These are phyloP conservation scores for Umbellularia californica DNA, from an alignment of 164 flowering plant genomes.

Conservation along the genomic window DNA sequence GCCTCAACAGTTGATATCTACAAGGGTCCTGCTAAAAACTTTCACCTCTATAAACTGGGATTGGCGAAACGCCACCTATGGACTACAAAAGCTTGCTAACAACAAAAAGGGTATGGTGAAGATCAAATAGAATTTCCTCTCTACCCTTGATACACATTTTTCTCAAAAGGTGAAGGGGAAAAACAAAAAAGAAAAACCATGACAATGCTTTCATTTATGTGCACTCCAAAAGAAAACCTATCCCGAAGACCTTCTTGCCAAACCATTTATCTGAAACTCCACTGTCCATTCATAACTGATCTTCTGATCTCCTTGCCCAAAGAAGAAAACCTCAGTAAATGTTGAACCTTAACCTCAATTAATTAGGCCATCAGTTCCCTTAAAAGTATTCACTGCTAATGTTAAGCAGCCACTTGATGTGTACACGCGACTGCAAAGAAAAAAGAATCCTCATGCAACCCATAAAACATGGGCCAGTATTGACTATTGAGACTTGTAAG, in stretches of 20 bases:
- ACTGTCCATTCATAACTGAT: conserved; percentile 12
- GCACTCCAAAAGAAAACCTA: conserved; percentile 13
- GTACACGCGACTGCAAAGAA: background rate
- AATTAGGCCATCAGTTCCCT: conserved; percentile 13
- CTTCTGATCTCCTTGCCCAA: conserved; percentile 10
- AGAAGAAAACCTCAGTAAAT: conserved; percentile 8
- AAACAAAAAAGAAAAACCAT: conserved; percentile 10
- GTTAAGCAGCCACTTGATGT: too few relatives aligned
- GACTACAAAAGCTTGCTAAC: conserved; percentile 33
- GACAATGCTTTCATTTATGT: conserved; percentile 14
- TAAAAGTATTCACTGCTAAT: background rate
- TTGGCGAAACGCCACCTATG: conserved; percentile 33
- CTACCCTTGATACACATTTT: conserved; percentile 17
- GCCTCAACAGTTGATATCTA: background rate
- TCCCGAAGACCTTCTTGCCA: conserved; percentile 9
- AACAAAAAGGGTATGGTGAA: conserved; percentile 14
- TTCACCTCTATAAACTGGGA: conserved; percentile 23
- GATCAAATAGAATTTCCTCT: conserved; percentile 12
- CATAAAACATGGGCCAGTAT: conserved; percentile 22
- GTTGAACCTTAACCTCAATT: conserved; percentile 18
- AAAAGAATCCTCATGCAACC: conserved; percentile 14
- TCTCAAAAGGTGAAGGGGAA: background rate
- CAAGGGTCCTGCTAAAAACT: conserved; percentile 8
- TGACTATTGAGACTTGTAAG: conserved; percentile 11
- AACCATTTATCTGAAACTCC: conserved; percentile 15